phyloP scores from a whole-genome alignment of 768 basidiomycete genomes.

The Crassisporium funariophilum region DNA sequence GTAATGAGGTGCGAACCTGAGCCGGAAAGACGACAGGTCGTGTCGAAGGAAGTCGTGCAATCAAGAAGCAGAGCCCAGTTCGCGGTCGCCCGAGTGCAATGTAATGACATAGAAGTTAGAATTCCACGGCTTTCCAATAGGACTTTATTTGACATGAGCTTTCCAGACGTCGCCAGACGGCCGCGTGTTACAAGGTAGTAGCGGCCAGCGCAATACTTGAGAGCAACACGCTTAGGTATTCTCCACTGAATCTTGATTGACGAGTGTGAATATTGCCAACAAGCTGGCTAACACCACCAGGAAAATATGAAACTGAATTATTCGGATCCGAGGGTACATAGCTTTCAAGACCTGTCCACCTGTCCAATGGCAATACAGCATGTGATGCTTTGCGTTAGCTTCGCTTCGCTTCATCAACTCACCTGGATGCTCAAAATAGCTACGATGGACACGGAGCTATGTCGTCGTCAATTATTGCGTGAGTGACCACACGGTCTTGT shows the following conservation, averaged over 20 bases:
- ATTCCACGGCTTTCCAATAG: not conserved
- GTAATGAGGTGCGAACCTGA: too few species aligned
- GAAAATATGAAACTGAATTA: constrained; percentile 1
- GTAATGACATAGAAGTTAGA: too few species aligned
- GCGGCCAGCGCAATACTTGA: too few species aligned
- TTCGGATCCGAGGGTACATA: constrained; percentile 1
- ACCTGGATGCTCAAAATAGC: constrained; percentile 6
- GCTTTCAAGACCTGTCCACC: not conserved
- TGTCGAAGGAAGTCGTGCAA: constrained; percentile 4
- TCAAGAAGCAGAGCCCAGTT: not conserved
- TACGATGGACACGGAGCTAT: constrained; percentile 10
- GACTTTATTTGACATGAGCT: not conserved
- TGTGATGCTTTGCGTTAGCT: constrained; percentile 6
- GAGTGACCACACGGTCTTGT: not conserved
- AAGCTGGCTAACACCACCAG: not conserved
- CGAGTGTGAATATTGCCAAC: not conserved
- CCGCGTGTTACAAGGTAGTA: not conserved
- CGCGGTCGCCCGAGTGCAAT: not conserved
- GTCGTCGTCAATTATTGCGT: not conserved
- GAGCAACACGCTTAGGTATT: too few species aligned
- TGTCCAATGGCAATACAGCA: constrained; percentile 6
- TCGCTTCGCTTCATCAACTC: constrained; percentile 1
- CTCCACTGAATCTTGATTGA: too few species aligned
- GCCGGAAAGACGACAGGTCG: constrained; percentile 4
- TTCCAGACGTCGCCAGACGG: not conserved